phyloP scores from a whole-genome alignment of 2,329 filamentous ascomycete species.

The Dactylellina parvicollis region DNA sequence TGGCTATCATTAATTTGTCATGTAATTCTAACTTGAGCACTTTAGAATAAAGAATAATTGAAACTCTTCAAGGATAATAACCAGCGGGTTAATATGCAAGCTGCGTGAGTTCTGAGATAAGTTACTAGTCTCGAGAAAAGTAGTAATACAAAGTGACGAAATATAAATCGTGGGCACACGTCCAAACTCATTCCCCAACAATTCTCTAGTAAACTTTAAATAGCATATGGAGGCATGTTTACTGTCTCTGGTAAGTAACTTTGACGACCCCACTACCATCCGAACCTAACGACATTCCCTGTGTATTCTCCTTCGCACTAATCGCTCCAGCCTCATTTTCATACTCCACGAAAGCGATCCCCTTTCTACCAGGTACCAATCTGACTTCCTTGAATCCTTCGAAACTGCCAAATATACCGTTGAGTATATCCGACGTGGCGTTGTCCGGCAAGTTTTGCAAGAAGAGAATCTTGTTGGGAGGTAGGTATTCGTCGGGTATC shows the following conservation, averaged over 20 bases:
- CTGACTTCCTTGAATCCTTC: conserved; percentile 94
- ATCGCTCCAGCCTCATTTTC: conserved; percentile 89
- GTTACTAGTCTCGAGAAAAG: too few species aligned
- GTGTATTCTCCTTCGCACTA: conserved; percentile 90
- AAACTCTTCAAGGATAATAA: too few species aligned
- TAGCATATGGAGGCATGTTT: too few species aligned
- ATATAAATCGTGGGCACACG: too few species aligned
- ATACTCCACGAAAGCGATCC: conserved; percentile 97
- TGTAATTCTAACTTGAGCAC: too few species aligned
- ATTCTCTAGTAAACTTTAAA: too few species aligned
- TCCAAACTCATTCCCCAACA: too few species aligned
- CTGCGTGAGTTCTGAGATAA: too few species aligned
- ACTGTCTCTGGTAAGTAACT: conserved; percentile 96
- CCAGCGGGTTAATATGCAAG: too few species aligned
- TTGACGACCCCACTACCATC: conserved; percentile 81
- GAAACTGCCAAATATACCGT: conserved; percentile 84
- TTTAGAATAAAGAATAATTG: too few species aligned
- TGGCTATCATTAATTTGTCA: too few species aligned
- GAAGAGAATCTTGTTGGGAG: conserved; percentile 96
- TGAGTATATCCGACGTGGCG: conserved; percentile 81
- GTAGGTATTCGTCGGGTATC: conserved; percentile 96
- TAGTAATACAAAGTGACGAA: too few species aligned
- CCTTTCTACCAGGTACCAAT: conserved; percentile 82
- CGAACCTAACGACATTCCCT: conserved; percentile 78
- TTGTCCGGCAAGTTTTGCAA: conserved; percentile 90